These are phyloP conservation scores for Astraeus odoratus DNA, from an alignment of 768 basidiomycete genomes.

Conservation along the genomic window DNA sequence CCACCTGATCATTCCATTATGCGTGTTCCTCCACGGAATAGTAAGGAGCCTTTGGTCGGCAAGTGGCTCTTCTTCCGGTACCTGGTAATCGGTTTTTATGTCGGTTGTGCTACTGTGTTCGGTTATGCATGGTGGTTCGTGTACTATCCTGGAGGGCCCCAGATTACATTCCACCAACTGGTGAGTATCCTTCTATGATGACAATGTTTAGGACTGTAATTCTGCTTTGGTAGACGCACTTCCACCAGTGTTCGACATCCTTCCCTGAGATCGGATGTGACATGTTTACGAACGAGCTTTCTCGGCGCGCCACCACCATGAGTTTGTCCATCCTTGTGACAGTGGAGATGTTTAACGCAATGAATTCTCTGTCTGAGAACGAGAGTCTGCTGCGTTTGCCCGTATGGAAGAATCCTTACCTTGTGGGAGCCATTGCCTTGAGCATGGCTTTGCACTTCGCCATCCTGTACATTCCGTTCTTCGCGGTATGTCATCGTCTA, in stretches of 20 bases:
- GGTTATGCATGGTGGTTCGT: constrained; percentile 99
- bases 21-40: constrained; percentile 86
- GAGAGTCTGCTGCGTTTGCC: constrained; percentile 86
- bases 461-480: constrained; percentile 97
- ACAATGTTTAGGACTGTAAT: constrained; percentile 3
- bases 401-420: constrained; percentile 91
- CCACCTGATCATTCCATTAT: constrained; percentile 96
- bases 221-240: constrained; percentile 66
- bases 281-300: constrained; percentile 89
- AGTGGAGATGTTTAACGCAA: constrained; percentile 96
- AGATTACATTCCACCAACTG: constrained; percentile 88
- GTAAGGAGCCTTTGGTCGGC: constrained; percentile 84
- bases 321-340: constrained; percentile 94
- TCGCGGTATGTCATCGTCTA: constrained; percentile 55
- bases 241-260: constrained; percentile 78
- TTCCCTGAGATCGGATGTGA: constrained; percentile 92
- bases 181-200: constrained; percentile 41
- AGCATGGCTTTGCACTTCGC: constrained; percentile 92
- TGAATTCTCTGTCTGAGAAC: constrained; percentile 98
- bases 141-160: constrained; percentile 83
- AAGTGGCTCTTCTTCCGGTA: constrained; percentile 96
- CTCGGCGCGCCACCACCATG: constrained; percentile 89
- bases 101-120: constrained; percentile 91
- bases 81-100: constrained; percentile 87
- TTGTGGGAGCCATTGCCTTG: constrained; percentile 81